Conservation (phyloP, 257 asterid species). For the Haberlea rhodopensis region DNA sequence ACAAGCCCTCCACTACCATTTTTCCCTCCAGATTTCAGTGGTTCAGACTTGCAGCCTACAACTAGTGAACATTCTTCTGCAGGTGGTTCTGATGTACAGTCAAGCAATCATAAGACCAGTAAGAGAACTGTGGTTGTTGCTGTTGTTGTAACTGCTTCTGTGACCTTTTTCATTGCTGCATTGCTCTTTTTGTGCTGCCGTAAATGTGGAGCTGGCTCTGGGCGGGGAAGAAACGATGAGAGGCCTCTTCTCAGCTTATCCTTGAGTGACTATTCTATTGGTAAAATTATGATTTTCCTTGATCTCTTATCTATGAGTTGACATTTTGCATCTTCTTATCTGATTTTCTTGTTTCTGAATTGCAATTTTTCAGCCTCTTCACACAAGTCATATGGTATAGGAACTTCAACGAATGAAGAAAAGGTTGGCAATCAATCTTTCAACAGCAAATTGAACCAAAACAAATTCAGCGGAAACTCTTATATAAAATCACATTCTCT, state of each 20-base stretch:
- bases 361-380: conserved; percentile 58
- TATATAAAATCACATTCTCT: conserved; percentile 27
- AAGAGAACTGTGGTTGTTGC: conserved; percentile 35
- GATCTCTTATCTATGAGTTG: not conserved
- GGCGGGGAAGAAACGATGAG: conserved; percentile 53
- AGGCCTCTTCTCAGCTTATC: conserved; percentile 85
- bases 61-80: conserved; percentile 25
- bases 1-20: conserved; percentile 29
- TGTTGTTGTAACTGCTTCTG: conserved; percentile 49
- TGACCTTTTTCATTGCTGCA: conserved; percentile 40
- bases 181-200: conserved; percentile 53
- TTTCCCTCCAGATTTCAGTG: conserved; percentile 25
- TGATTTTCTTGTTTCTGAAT: conserved; percentile 12
- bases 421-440: conserved; percentile 46
- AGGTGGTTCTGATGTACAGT: conserved; percentile 19
- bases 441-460: conserved; percentile 28
- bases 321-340: conserved; percentile 20
- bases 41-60: conserved; percentile 29
- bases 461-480: conserved; percentile 31
- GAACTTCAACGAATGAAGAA: conserved; percentile 41
- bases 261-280: conserved; percentile 60
- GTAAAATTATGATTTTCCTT: conserved; percentile 35
- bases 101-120: conserved; percentile 26
- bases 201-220: conserved; percentile 34
- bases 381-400: conserved; percentile 41